Evolutionary conservation across 306 rosid species (phyloP), one percentile per base, ranked within the genome.

Genomic region (Quercus mongolica): DNA sequence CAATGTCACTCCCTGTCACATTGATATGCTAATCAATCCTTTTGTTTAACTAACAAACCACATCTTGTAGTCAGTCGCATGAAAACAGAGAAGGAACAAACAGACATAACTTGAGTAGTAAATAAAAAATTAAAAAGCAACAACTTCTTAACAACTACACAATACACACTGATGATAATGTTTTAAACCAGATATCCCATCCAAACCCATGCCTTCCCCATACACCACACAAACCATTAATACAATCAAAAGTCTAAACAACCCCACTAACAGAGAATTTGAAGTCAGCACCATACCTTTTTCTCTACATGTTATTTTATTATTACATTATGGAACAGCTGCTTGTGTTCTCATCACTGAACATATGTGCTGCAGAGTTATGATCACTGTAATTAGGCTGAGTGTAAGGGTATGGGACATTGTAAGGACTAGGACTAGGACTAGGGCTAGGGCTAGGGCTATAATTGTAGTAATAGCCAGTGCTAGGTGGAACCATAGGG

Each of bases 281-380:
- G 57, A 73, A 69, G 89, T 80, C 86, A 83, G 79, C 74, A 83
- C 75, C 74, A 72, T 49, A 67, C 51, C 35, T 54, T 83, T 26
- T 23, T 71, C 65, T 69, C 44, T 20, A 7, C 25, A 7, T 55
- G 18, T 33, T 33, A 6, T 25, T 64, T 52, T 65, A 73, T 31
- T 35, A 70, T 75, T 88, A 92, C 98, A 94, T 94, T 19, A 94
- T 77, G 20, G 97, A 87, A 81, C 97, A 94, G 82, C 95, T 81
- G 74, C 77, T 79, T 15, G 94, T 80, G 79, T 90, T 87, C 84
- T 94, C 99, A 83, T 91, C 95, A 82, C 89, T 87, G 89, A 91
- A 90, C 92, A 92, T 86, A 72, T 94, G 89, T 12, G 92, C 82
- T 61, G 97, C 94, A 81, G 88, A 73, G 91, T 80, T 85, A 71